Base-by-base conservation (phyloP, 2,329 filamentous ascomycete species). In the Aspergillus sp. region DNA sequence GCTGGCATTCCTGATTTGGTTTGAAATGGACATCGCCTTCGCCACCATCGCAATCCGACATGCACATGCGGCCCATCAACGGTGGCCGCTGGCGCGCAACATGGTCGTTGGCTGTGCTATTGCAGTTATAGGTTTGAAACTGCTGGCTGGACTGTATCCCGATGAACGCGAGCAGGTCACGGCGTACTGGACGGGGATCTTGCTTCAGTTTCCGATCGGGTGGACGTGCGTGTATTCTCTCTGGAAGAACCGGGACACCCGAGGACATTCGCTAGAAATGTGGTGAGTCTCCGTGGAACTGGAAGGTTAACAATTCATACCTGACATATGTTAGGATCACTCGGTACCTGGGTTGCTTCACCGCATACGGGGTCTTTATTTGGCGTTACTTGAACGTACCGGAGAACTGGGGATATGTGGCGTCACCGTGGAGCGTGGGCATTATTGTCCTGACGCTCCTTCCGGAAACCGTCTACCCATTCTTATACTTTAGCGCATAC, bases 111-210 rank as follows among this genome's bases (percentile, higher is more conserved):
- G 58, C 20, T 57, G 60, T n/a, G 14, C 58, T 4, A 16, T 47
- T 4, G 60, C 55, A 11, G 9, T 65, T 5, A 18, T 26, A 2
- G 52, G 52, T 1, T 31, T 66, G 22, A 49, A 53, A 10, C 47
- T 36, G 7, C 24, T 66, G 10, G 42, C 55, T 4, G 18, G 20
- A 12, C 10, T 58, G 5, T 67, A 62, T 22, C 65, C 65, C 0
- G 65, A 67, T 46, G 65, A 67, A 7, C 63, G 63, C 16, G 55
- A 67, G 31, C 64, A 67, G 22, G 50, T 67, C 16, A 67, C 65
- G 3, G 65, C 65, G 12, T 67, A 66, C 36, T 67, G 65, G 65
- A 66, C 63, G 2, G 65, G 65, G 0, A 62, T 67, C 31, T 51
- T 65, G 2, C 49, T 67, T 3, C 65, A 67, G 24, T 46, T 67